Conservation (phyloP, 2,329 filamentous ascomycete species). For the Fusarium chlamydosporum region DNA sequence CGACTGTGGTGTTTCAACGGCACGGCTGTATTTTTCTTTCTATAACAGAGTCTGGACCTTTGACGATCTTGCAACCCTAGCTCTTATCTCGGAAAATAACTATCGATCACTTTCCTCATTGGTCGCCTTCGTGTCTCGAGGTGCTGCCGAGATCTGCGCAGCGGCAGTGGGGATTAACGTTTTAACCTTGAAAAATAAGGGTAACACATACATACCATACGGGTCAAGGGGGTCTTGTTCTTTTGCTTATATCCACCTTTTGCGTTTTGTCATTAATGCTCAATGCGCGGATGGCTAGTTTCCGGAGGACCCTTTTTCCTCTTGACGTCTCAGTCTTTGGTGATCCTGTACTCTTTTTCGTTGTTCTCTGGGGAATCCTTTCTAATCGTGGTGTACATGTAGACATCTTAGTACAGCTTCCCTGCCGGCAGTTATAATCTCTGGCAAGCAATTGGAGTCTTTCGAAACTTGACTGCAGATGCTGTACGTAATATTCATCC, state of each 20-base stretch:
- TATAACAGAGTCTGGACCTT: too few species aligned
- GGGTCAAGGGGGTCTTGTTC: not conserved
- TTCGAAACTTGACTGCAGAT: not conserved
- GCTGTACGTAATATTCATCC: not conserved
- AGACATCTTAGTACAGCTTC: not conserved
- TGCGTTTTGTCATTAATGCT: slow-evolving; percentile 17
- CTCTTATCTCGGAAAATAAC: slow-evolving; percentile 14
- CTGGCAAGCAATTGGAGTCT: not conserved
- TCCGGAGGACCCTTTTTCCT: slow-evolving; percentile 1
- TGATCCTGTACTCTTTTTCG: slow-evolving; percentile 1
- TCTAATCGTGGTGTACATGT: not conserved
- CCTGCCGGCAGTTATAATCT: not conserved
- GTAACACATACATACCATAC: not conserved
- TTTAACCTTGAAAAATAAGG: slow-evolving; percentile 9
- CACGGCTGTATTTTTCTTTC: too few species aligned
- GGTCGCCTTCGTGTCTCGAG: not conserved
- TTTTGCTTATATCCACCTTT: slow-evolving; percentile 8
- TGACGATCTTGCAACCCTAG: slow-evolving; percentile 1
- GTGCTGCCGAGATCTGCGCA: not conserved
- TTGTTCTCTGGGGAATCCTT: not conserved
- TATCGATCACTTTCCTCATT: not conserved
- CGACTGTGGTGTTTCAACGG: slow-evolving; percentile 17
- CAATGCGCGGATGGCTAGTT: slow-evolving; percentile 13
- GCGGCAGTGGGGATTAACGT: not conserved
- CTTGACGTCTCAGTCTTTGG: slow-evolving; percentile 4